Evolutionary conservation across 352 stramenopile genomes (phyloP), one percentile per base, ranked within the genome.

Genomic region (Pythium grandisporangium): DNA sequence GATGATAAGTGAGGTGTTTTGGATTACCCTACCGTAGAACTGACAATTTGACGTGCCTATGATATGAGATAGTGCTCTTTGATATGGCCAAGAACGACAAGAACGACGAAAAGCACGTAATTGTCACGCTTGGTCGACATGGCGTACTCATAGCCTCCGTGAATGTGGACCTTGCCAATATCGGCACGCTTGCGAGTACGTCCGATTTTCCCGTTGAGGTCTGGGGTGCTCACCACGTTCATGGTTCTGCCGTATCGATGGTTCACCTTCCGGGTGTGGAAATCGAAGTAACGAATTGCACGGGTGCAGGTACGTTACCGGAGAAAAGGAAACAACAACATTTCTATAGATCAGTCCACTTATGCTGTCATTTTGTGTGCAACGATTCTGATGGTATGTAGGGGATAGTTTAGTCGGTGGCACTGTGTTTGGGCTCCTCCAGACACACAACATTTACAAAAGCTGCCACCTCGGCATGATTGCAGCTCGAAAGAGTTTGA

Each of bases 401-500:
- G 76, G 77, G 16, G 77, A 88, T 46, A 85, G 65, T 29, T 55
- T 91, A 45, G 77, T 91, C 21, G 77, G 74, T 11, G 77, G 77
- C 6, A 86, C 74, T 2, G 70, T 91, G 26, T 91, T 83, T 35
- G 77, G 77, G 1, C 66, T 91, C 35, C 42, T 85, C 51, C 54
- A 77, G 50, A 53, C 56, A 26, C 39, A 78, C 36, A 54, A 84
- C 38, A 63, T 91, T 45, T 70, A 74, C 37, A 52, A 62, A 38
- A 87, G 72, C 43, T 80, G 65, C 43, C 75, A 91, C 26, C 50
- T 88, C 27, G 77, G 77, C 6, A 91, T 91, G 77, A 45, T 81
- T 20, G 77, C 77, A 14, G 77, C 77, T 13, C 67, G 70, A 26
- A 60, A 78, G 48, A 87, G 77, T 25, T 57, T 91, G 26, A 51